Base-by-base conservation (phyloP, 148 eudicot species). In the Cornus controversa region DNA sequence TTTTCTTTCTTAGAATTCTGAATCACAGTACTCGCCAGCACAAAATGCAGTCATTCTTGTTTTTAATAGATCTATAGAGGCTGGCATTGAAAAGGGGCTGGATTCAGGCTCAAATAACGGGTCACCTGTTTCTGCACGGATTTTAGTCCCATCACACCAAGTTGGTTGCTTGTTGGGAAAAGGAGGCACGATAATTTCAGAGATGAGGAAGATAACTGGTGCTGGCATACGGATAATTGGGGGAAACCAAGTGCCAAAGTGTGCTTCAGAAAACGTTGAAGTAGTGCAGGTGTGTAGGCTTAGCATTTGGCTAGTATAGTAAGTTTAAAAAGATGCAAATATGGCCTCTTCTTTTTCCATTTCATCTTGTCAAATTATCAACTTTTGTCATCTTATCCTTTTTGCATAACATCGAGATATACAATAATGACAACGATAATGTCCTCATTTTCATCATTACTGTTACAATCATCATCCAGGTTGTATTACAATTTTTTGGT, bases 151-250 rank as follows among this genome's bases (percentile, higher is more conserved):
- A 53, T 74, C 81, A 27, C 79, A 77, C 81, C 92, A 90, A 80
- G 86, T 89, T 81, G 98, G 97, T 34, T 84, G 92, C 77, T 81
- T 94, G 77, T 72, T 94, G 80, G 98, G 98, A 18, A 90, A 89
- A 82, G 94, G 93, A 69, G 97, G 92, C n/a, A 65, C 86, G 65
- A 86, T 87, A 78, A 79, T 94, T 72, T 78, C 97, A 54, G 92
- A 92, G 69, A 88, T 94, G 89, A 89, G 98, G 86, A 94, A 85
- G 78, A 76, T 69, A 77, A 92, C 91, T 76, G 89, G 94, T 66
- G 78, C 94, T 81, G 66, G 54, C 68, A 85, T 94, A 67, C 75
- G 84, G 57, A 84, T 94, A 72, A 64, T 85, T 67, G 87, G 85
- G 58, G 84, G 84, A 37, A 83, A 89, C 50, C 85, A 88, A 80